Conservation (phyloP, 108 stramenopile genomes). For the Aurantiochytrium sp. region DNA sequence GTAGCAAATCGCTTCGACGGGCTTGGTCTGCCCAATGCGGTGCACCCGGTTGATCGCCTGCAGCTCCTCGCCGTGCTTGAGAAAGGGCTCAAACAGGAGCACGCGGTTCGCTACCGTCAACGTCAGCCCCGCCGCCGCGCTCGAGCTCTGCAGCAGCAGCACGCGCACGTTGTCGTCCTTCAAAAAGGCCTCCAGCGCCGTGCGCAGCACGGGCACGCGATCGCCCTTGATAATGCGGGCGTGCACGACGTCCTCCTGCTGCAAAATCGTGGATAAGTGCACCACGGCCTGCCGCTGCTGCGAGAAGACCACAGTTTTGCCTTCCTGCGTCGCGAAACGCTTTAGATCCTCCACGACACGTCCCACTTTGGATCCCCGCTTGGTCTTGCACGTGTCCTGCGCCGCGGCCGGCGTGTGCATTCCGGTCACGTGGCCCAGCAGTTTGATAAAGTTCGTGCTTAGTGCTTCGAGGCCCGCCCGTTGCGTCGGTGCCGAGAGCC, state of each 20-base stretch:
- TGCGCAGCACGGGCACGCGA: constrained; percentile 47
- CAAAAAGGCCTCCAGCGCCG: constrained; percentile 54
- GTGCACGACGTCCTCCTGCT: constrained; percentile 52
- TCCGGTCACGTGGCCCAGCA: constrained; percentile 40
- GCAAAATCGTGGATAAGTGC: constrained; percentile 48
- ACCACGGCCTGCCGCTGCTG: constrained; percentile 49
- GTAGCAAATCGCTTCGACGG: not conserved
- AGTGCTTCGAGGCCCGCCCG: not conserved
- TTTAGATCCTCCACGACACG: not conserved
- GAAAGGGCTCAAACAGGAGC: constrained; percentile 63
- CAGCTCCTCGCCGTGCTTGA: constrained; percentile 56
- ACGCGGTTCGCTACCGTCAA: constrained; percentile 61
- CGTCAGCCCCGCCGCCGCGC: constrained; percentile 61
- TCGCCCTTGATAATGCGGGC: constrained; percentile 49
- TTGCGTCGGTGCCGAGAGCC: too few relatives aligned
- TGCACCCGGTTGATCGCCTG: constrained; percentile 66
- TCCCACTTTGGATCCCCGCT: constrained; percentile 47
- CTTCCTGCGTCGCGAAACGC: not conserved
- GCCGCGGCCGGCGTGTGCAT: too few relatives aligned
- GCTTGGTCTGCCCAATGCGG: constrained; percentile 31
- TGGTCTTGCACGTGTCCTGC: too few relatives aligned
- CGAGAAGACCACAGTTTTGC: constrained; percentile 55
- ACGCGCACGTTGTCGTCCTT: constrained; percentile 55
- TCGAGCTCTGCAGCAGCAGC: constrained; percentile 55
- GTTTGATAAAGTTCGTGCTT: not conserved